phyloP scores from a whole-genome alignment of 2,329 filamentous ascomycete species.

The Aspergillus aculeatus region DNA sequence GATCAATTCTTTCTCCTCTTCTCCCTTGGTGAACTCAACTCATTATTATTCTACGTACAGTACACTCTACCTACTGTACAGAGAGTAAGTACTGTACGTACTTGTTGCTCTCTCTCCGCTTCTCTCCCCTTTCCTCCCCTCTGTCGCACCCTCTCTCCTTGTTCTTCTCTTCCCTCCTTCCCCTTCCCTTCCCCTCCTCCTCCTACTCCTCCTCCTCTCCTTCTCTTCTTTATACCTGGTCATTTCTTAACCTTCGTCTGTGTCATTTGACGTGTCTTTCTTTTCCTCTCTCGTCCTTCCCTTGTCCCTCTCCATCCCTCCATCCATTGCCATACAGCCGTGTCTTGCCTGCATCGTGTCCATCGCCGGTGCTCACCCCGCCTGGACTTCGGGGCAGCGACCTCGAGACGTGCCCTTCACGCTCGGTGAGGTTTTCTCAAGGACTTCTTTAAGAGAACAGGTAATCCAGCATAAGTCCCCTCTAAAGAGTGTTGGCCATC shows the following conservation, averaged over 20 bases:
- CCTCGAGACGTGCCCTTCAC: slow-evolving; percentile 16
- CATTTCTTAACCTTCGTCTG: slow-evolving; percentile 3
- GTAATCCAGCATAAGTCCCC: neutral
- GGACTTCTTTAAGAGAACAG: neutral
- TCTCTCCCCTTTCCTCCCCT: slow-evolving; percentile 14
- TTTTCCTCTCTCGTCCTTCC: neutral
- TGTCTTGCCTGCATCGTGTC: neutral
- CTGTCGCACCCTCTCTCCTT: slow-evolving; percentile 10
- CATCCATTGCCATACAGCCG: neutral
- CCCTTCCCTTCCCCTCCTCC: slow-evolving; percentile 12
- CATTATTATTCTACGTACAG: no score
- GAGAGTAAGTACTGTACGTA: neutral
- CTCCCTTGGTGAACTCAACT: no score
- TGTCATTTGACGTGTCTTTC: neutral
- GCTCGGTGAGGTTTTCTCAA: slow-evolving; percentile 17
- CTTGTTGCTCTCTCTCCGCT: neutral
- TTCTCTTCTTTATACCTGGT: slow-evolving; percentile 14
- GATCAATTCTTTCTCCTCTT: no score
- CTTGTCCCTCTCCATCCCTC: neutral
- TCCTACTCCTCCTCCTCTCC: slow-evolving; percentile 11
- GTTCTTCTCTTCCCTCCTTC: slow-evolving; percentile 9
- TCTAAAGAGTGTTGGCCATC: neutral
- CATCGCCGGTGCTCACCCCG: slow-evolving; percentile 11
- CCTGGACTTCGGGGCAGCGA: slow-evolving; percentile 6
- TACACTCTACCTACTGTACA: no score